Evolutionary conservation across 495 filamentous ascomycete genomes (phyloP).

Genomic region (Daldinia loculata): DNA sequence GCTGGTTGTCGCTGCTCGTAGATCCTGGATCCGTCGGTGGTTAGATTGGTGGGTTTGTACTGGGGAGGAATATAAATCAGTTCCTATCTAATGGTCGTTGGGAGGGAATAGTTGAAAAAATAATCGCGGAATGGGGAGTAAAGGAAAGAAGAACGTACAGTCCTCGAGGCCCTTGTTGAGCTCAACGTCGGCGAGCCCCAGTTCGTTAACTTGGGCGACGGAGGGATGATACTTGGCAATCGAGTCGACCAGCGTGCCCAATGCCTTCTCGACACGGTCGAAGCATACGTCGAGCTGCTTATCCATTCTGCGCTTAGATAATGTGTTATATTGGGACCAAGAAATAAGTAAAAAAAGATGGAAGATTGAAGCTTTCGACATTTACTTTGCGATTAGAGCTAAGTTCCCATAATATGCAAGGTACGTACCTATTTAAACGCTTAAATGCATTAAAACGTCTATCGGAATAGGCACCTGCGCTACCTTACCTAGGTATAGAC

Average conservation of each 20-base stretch:
- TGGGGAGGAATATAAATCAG: slow-evolving; percentile 34
- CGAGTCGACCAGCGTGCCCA: slow-evolving; percentile 73
- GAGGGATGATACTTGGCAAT: slow-evolving; percentile 82
- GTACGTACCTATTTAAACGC: not conserved
- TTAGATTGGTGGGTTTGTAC: slow-evolving; percentile 76
- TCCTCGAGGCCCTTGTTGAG: slow-evolving; percentile 67
- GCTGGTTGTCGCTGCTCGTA: slow-evolving; percentile 65
- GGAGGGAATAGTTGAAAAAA: not conserved
- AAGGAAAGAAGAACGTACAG: slow-evolving; percentile 49
- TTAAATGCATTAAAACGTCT: not conserved
- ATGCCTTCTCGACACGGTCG: slow-evolving; percentile 71
- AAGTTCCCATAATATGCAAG: not conserved
- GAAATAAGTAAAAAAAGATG: not conserved
- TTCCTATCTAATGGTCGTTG: not conserved
- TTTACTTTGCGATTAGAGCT: not conserved
- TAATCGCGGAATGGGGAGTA: not conserved
- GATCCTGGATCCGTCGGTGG: slow-evolving; percentile 66
- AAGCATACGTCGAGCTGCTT: slow-evolving; percentile 66
- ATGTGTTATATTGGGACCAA: not conserved
- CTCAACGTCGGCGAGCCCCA: slow-evolving; percentile 72
- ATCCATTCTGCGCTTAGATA: slow-evolving; percentile 58
- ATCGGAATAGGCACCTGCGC: not conserved
- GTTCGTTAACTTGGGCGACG: slow-evolving; percentile 65
- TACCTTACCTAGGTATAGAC: too few relatives aligned
- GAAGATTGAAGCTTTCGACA: slow-evolving; percentile 5